Percentiles rank a stretch among this genome's conserved stretches.
Conservation (phyloP, 2,329 filamentous ascomycete genomes). For the Colletotrichum brevisporum region DNA sequence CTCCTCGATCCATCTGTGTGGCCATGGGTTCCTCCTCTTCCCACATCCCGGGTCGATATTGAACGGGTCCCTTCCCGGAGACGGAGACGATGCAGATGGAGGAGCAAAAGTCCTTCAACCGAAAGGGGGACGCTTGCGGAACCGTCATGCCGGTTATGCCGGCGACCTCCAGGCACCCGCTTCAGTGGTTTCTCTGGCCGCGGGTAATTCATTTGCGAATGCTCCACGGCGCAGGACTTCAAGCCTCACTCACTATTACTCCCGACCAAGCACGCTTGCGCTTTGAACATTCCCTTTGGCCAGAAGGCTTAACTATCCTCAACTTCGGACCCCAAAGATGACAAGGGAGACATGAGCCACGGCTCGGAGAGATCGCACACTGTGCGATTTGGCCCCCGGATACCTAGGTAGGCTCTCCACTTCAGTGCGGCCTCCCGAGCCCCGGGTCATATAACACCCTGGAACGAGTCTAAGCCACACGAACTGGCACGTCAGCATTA, state of each 20-base stretch:
- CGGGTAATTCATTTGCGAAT: background rate
- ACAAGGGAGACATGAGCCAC: background rate
- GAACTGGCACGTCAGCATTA: background rate
- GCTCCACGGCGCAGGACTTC: background rate
- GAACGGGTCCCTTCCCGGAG: background rate
- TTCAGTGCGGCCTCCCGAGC: conserved; percentile 4
- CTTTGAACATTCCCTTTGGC: background rate
- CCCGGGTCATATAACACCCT: background rate
- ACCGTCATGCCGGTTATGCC: background rate
- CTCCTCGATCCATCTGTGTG: background rate
- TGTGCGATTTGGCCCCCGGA: background rate
- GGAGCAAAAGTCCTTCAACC: background rate
- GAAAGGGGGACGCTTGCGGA: too few species aligned
- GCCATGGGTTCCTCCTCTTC: conserved; percentile 21
- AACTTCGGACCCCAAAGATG: background rate
- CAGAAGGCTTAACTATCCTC: background rate
- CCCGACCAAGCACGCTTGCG: background rate
- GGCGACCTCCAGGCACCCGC: too few species aligned
- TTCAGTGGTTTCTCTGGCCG: background rate
- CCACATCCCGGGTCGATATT: conserved; percentile 19
- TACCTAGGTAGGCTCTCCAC: background rate
- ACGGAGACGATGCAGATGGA: too few species aligned
- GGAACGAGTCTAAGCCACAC: background rate
- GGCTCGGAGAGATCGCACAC: background rate
- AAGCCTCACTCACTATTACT: background rate